A percentile compares a stretch with the other conserved stretches of the same genome.
phyloP scores from a whole-genome alignment of 2,329 filamentous ascomycete genomes.

The Talaromyces islandicus region DNA sequence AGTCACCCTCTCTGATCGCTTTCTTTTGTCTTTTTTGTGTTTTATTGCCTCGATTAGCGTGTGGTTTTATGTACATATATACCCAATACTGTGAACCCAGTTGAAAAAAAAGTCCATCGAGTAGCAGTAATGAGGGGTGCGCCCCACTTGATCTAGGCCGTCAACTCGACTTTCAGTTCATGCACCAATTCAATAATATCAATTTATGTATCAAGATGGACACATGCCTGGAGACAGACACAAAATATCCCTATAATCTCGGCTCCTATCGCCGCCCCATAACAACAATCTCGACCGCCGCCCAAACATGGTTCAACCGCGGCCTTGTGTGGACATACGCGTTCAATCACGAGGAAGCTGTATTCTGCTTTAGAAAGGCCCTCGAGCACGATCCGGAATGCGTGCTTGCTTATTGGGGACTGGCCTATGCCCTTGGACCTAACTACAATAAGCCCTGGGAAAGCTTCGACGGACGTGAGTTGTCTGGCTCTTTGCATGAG shows the following conservation, averaged over 20 bases:
- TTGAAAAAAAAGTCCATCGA: neutral
- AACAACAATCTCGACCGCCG: constrained; percentile 45
- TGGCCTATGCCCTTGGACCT: constrained; percentile 44
- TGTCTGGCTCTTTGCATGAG: constrained; percentile 37
- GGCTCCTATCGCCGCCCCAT: constrained; percentile 54
- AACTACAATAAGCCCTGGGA: constrained; percentile 52
- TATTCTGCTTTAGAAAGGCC: constrained; percentile 42
- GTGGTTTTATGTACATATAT: neutral
- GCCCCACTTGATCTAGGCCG: neutral
- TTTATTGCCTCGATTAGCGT: neutral
- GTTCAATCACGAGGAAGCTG: constrained; percentile 71
- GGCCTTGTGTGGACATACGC: constrained; percentile 68
- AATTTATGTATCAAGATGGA: neutral
- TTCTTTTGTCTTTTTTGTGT: neutral
- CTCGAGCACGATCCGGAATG: constrained; percentile 37
- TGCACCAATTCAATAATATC: neutral
- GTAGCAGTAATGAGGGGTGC: neutral
- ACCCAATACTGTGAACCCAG: neutral
- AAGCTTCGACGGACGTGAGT: constrained; percentile 39
- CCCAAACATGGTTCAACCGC: constrained; percentile 64
- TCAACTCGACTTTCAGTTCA: neutral
- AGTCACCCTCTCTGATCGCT: neutral
- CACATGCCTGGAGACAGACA: neutral
- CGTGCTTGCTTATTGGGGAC: constrained; percentile 45
- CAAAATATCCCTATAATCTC: constrained; percentile 45